phyloP scores from a whole-genome alignment of 805 yeast genomes.

The Ogataea siamensis region DNA sequence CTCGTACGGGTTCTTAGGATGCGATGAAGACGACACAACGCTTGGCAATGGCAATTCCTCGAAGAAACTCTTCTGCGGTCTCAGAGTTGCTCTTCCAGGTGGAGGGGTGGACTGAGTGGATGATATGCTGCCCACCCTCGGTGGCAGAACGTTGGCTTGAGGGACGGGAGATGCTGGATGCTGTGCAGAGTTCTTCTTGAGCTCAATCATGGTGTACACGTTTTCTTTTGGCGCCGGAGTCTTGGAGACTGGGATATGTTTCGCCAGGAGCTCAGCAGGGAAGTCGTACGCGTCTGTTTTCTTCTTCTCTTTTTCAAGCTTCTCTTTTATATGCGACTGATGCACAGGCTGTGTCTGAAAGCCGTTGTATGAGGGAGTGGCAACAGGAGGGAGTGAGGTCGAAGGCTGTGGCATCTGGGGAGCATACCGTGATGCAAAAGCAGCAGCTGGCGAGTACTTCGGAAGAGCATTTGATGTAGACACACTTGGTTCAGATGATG shows the following conservation, averaged over 20 bases:
- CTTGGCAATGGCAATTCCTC: constrained; percentile 52
- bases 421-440: constrained; percentile 5
- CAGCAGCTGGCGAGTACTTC: constrained; percentile 7
- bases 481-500: background rate
- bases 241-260: constrained; percentile 38
- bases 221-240: constrained; percentile 35
- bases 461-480: too few relatives aligned
- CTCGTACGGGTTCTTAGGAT: constrained; percentile 28
- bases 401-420: background rate
- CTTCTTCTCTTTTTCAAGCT: constrained; percentile 47
- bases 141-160: constrained; percentile 6
- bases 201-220: constrained; percentile 31
- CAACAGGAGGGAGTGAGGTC: background rate
- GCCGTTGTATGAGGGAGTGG: background rate
- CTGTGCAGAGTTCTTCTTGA: constrained; percentile 10
- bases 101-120: constrained; percentile 10
- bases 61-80: constrained; percentile 45
- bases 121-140: constrained; percentile 1
- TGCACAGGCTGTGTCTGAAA: constrained; percentile 4
- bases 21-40: constrained; percentile 11
- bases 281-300: constrained; percentile 79
- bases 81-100: constrained; percentile 15
- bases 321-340: constrained; percentile 13
- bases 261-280: constrained; percentile 53
- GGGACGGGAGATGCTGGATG: constrained; percentile 8